Evolutionary conservation across 768 basidiomycete genomes (phyloP).

Genomic region (Suillus placidus): DNA sequence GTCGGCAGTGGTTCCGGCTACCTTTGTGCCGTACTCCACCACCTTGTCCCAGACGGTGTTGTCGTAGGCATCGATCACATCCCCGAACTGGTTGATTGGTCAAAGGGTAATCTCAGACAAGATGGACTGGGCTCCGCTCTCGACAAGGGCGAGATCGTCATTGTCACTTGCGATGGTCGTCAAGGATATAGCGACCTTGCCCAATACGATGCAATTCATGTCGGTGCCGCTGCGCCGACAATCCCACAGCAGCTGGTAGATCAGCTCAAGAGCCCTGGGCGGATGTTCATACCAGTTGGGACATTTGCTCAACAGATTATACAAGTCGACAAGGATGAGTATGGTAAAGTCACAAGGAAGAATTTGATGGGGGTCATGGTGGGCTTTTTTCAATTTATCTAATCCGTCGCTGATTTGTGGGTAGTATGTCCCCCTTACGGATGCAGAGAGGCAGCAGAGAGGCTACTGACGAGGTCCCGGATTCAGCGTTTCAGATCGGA

Average conservation of each 20-base stretch:
- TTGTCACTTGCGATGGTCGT: conserved; percentile 81
- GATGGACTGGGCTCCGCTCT: conserved; percentile 65
- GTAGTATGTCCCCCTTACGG: conserved; percentile 75
- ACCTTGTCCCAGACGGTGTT: conserved; percentile 63
- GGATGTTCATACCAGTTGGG: conserved; percentile 95
- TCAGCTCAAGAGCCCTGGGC: conserved; percentile 74
- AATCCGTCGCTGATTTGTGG: not conserved
- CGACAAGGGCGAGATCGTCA: conserved; percentile 55
- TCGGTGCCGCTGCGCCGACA: conserved; percentile 86
- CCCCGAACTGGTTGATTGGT: conserved; percentile 71
- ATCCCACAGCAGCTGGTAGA: conserved; percentile 73
- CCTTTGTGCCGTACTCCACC: conserved; percentile 77
- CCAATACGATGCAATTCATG: conserved; percentile 87
- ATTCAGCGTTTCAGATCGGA: not conserved
- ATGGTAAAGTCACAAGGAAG: conserved; percentile 65
- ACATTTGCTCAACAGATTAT: conserved; percentile 58
- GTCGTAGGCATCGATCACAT: conserved; percentile 95
- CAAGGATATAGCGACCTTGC: conserved; percentile 47
- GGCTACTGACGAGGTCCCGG: conserved; percentile 18
- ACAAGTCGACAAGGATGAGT: conserved; percentile 76
- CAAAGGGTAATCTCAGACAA: conserved; percentile 62
- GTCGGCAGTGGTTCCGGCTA: conserved; percentile 91
- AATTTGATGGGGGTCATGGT: conserved; percentile 84
- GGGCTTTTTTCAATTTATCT: conserved; percentile 30
- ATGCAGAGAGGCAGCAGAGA: conserved; percentile 47